Evolutionary conservation across 306 rosid species (phyloP), one percentile per base, ranked within the genome.

Genomic region (Datisca glomerata): DNA sequence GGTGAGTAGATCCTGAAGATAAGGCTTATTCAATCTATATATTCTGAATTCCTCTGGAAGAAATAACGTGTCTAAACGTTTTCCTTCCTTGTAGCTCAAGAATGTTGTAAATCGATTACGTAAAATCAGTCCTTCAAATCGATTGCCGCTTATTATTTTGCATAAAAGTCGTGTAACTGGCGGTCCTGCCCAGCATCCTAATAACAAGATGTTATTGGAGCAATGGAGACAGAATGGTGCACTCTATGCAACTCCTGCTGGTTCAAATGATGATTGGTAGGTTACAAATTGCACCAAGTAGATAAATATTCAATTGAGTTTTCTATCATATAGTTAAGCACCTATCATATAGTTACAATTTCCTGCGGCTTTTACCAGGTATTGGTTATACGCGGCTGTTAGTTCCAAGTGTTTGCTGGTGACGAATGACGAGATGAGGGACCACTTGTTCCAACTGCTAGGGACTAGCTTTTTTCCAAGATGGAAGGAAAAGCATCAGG

Each of bases 401-500:
- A 73, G 73, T 22, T 65, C 59, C 58, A 80, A 84, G 51, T 67
- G 92, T 72, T 69, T 89, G 41, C 41, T 89, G 59, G 60, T 84
- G 67, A 89, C 95, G n/a, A 80, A 89, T 21, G 98, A 89, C 27
- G 95, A 89, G 73, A 89, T 89, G 98, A 75, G 98, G 59, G 98
- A 89, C 45, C 98, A 84, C 63, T 68, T 84, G 53, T 89, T 89
- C 68, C 95, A 84, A 73, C 71, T 89, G 44, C 56, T 89, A 14
- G 98, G 98, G 40, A 80, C 81, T 23, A 84, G 45, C 65, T 84
- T 89, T 66, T 89, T 89, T 45, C 93, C 93, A 1, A 75, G 85
- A 61, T 89, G 98, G 98, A 89, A 89, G 77, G 93, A 89, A 78
- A 89, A 68, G 28, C 93, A 89, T 65, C 98, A 89, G 95, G 98